A percentile compares a stretch with the other conserved stretches of the same genome.
phyloP scores from a whole-genome alignment of 1,139 yeast species.

The Diutina scorzettiae region DNA sequence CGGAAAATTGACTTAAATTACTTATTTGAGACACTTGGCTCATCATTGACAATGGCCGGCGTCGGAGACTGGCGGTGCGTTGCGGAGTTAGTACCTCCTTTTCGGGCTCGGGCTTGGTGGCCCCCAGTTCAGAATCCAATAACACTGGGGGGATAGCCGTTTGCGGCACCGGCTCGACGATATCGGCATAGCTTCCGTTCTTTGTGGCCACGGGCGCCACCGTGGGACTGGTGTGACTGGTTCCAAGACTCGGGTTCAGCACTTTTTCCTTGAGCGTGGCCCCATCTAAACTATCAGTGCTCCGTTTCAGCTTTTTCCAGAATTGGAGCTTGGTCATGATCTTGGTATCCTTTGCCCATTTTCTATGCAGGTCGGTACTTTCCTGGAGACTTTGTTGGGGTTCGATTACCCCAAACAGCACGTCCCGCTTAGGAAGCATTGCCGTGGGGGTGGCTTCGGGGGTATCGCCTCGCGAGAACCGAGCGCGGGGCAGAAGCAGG shows the following conservation, averaged over 20 bases:
- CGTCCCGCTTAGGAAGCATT: neutral
- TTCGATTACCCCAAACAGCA: neutral
- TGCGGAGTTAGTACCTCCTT: neutral
- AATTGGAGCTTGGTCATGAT: constrained; percentile 28
- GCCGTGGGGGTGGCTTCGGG: neutral
- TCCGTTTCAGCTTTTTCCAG: constrained; percentile 20
- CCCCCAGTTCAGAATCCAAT: too few relatives aligned
- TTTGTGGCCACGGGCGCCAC: neutral
- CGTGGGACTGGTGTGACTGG: neutral
- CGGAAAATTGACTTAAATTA: constrained; percentile 45
- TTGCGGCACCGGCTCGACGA: constrained; percentile 3
- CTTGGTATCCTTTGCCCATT: constrained; percentile 9
- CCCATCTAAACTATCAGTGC: constrained; percentile 1
- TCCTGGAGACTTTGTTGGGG: neutral
- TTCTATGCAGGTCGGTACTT: neutral
- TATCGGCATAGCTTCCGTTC: constrained; percentile 2
- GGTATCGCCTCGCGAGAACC: too few relatives aligned
- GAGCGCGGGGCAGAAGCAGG: neutral
- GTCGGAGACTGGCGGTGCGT: constrained; percentile 11
- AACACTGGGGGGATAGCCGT: neutral
- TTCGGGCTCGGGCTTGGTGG: neutral
- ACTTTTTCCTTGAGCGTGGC: constrained; percentile 1
- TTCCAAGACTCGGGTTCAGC: neutral
- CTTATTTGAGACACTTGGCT: constrained; percentile 51
- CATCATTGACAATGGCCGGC: constrained; percentile 54